Conservation (phyloP, 345 rosid genomes). For the Odontarrhena argentea region DNA sequence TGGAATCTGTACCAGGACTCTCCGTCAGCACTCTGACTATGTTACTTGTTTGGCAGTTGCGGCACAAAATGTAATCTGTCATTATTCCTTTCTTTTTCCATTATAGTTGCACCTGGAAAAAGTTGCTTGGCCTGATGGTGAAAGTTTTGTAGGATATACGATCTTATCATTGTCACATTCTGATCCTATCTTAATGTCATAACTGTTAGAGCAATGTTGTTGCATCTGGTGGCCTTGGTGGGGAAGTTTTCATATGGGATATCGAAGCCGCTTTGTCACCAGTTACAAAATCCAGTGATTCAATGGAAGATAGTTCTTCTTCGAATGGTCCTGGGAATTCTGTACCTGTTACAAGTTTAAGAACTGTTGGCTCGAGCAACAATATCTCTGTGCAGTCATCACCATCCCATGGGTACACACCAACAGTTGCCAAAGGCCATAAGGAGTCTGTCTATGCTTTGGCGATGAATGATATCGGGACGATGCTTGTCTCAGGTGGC, state of each 20-base stretch:
- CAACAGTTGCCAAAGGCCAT: slow-evolving; percentile 91
- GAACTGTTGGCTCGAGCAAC: slow-evolving; percentile 82
- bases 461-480: slow-evolving; percentile 91
- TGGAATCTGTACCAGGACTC: slow-evolving; percentile 83
- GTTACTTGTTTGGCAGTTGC: slow-evolving; percentile 94
- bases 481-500: slow-evolving; percentile 97
- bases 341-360: slow-evolving; percentile 68
- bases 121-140: slow-evolving; percentile 8
- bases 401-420: slow-evolving; percentile 79
- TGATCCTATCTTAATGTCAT: slow-evolving; percentile 69
- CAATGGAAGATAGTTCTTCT: slow-evolving; percentile 68
- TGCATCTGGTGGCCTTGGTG: slow-evolving; percentile 99
- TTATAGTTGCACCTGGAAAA: slow-evolving; percentile 21
- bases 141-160: slow-evolving; percentile 10
- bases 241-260: slow-evolving; percentile 99
- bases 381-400: slow-evolving; percentile 66
- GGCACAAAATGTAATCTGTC: slow-evolving; percentile 79
- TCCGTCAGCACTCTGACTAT: slow-evolving; percentile 95
- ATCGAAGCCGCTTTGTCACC: slow-evolving; percentile 90
- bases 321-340: slow-evolving; percentile 61
- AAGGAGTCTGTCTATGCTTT: slow-evolving; percentile 99
- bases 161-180: slow-evolving; percentile 46
- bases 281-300: slow-evolving; percentile 68
- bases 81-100: slow-evolving; percentile 32
- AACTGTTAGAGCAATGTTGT: slow-evolving; percentile 88